Base-by-base conservation (phyloP, 1,139 yeast species). In the Geotrichum fermentans region DNA sequence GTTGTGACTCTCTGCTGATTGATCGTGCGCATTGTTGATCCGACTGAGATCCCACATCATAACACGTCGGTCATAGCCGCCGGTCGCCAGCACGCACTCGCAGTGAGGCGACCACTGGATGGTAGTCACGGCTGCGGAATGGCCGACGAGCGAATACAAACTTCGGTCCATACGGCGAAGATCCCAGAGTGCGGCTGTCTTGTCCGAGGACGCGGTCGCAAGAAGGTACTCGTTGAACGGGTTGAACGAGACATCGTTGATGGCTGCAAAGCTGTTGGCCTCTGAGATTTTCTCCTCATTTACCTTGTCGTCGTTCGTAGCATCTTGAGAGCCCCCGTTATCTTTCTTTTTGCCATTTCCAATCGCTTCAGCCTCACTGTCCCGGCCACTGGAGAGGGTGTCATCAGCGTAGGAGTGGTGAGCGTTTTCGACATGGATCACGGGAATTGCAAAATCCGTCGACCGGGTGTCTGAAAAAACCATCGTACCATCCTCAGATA, bases 191-290 rank as follows among this genome's bases (percentile, higher is more conserved):
- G 73, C 73, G 1, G 87, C 66, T 0, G 59, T 58, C 1, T 89
- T 90, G 34, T 68, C 68, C 7, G 80, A 73, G 51, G 85, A 86
- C 1, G 90, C 97, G 0, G 90, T 75, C 1, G 87, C 88, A n/a
- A 86, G 62, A 42, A 79, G 70, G 55, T 72, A 69, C 52, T 73
- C 72, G 54, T 80, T 76, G 10, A 69, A 67, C 0, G 80, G 80
- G 61, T 81, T 84, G 58, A 85, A 75, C 28, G 83, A 74, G 8
- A 90, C 65, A 6, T 84, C 71, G 62, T 89, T 88, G 39, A 87
- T 71, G 1, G 86, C 83, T n/a, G 62, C 67, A 1, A 29, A 42
- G 36, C 6, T n/a, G 14, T 10, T 24, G 8, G 28, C 6, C 28
- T 6, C 28, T 24, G 28, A 24, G 10, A 10, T 10, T 24, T 24